phyloP scores from a whole-genome alignment of 805 yeast genomes.

The Dipodascus geniculatus region DNA sequence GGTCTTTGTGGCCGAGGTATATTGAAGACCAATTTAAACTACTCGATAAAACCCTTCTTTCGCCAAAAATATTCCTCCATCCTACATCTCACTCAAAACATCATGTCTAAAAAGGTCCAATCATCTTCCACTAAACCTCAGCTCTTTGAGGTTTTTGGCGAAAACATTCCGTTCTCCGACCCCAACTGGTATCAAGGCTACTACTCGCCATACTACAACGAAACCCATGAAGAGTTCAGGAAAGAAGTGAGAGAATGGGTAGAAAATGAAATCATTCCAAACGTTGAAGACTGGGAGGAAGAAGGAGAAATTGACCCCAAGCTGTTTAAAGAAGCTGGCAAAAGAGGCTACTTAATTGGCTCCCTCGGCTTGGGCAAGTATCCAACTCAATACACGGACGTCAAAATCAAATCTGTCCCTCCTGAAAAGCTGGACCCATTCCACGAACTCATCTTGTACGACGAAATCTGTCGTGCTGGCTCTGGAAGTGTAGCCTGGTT shows the following conservation, averaged over 20 bases:
- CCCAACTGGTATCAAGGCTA: slow-evolving; percentile 31
- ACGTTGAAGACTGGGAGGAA: slow-evolving; percentile 33
- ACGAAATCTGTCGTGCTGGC: slow-evolving; percentile 29
- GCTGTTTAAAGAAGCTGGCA: slow-evolving; percentile 26
- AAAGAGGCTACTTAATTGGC: slow-evolving; percentile 31
- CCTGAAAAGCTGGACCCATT: slow-evolving; percentile 28
- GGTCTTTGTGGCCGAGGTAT: no score
- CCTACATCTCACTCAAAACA: no score
- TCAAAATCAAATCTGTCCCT: slow-evolving; percentile 27
- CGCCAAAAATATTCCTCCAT: no score
- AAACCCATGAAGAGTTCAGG: slow-evolving; percentile 30
- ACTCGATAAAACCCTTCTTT: no score
- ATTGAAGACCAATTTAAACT: no score
- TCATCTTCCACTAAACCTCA: not conserved
- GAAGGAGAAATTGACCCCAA: slow-evolving; percentile 25
- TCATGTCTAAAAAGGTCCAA: not conserved
- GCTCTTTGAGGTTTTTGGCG: slow-evolving; percentile 12
- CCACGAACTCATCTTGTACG: slow-evolving; percentile 29
- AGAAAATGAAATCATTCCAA: slow-evolving; percentile 28
- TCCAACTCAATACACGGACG: slow-evolving; percentile 28
- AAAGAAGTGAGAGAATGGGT: slow-evolving; percentile 30
- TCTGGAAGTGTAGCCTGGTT: slow-evolving; percentile 32
- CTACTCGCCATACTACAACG: slow-evolving; percentile 28
- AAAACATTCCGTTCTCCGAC: slow-evolving; percentile 29
- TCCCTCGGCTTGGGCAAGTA: slow-evolving; percentile 25